phyloP scores from a whole-genome alignment of 2,329 filamentous ascomycete species.

The Phialophora verrucosa region DNA sequence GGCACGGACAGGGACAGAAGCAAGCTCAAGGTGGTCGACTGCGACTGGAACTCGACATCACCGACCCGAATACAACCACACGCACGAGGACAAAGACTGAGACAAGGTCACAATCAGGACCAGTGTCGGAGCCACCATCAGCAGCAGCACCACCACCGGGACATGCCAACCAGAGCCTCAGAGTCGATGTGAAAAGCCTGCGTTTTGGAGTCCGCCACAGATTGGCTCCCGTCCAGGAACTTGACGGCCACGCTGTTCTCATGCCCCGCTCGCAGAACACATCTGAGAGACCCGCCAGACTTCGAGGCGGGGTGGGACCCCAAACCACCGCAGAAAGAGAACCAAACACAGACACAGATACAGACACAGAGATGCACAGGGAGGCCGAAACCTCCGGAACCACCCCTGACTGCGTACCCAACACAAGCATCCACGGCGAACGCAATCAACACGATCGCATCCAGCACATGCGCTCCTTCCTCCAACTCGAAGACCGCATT shows the following conservation, averaged over 20 bases:
- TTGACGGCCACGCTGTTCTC: not conserved
- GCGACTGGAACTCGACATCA: not conserved
- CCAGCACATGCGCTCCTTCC: not conserved
- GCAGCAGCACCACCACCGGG: not conserved
- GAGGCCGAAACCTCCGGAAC: not conserved
- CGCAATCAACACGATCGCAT: not conserved
- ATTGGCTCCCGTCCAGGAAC: not conserved
- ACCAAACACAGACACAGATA: not conserved
- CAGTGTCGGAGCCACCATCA: not conserved
- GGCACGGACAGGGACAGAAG: not conserved
- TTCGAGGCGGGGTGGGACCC: not conserved
- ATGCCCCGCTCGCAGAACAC: not conserved
- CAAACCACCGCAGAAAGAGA: not conserved
- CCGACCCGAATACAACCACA: not conserved
- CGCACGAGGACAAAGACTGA: not conserved
- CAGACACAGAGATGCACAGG: not conserved
- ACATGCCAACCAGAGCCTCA: not conserved
- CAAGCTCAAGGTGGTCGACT: not conserved
- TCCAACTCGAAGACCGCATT: constrained; percentile 11
- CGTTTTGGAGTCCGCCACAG: not conserved
- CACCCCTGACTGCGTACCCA: not conserved
- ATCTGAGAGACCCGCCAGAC: not conserved
- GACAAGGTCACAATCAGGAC: not conserved
- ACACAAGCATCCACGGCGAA: not conserved
- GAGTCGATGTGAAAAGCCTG: not conserved